Evolutionary conservation across 257 asterid species (phyloP).

Genomic region (Fraxinus anomala): DNA sequence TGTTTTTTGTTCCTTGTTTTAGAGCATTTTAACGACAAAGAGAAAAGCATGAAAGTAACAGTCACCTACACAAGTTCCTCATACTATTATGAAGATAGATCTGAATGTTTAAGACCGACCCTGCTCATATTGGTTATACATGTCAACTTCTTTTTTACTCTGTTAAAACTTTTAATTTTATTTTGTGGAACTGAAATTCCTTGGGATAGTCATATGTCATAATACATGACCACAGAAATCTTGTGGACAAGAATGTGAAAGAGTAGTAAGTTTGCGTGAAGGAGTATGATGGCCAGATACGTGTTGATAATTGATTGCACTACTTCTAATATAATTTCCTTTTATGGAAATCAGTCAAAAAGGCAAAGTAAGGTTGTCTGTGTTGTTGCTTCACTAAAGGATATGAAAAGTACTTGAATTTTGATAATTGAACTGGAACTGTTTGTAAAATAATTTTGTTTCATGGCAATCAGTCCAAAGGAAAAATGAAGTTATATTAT

Average conservation of each 20-base stretch:
- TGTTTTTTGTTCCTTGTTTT: background rate
- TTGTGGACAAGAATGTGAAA: background rate
- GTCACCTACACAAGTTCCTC: background rate
- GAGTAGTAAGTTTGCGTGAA: background rate
- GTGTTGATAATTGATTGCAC: slow-evolving; percentile 14
- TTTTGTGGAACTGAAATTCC: background rate
- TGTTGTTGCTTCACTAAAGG: slow-evolving; percentile 6
- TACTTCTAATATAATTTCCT: background rate
- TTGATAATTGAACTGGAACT: background rate
- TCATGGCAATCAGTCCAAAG: background rate
- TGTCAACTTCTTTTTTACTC: slow-evolving; percentile 1
- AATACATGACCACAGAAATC: background rate
- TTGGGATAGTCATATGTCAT: background rate
- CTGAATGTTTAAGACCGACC: background rate
- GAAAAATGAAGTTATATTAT: background rate
- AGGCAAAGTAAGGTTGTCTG: background rate
- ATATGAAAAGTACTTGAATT: slow-evolving; percentile 15
- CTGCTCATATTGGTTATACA: slow-evolving; percentile 12
- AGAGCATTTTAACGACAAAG: background rate
- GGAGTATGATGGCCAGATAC: slow-evolving; percentile 26
- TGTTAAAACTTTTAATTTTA: background rate
- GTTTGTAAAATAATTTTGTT: slow-evolving; percentile 3
- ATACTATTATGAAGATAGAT: slow-evolving; percentile 3
- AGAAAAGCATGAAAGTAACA: background rate
- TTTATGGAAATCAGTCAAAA: background rate